Conservation (phyloP, 805 yeast genomes). For the Candida ovalis region DNA sequence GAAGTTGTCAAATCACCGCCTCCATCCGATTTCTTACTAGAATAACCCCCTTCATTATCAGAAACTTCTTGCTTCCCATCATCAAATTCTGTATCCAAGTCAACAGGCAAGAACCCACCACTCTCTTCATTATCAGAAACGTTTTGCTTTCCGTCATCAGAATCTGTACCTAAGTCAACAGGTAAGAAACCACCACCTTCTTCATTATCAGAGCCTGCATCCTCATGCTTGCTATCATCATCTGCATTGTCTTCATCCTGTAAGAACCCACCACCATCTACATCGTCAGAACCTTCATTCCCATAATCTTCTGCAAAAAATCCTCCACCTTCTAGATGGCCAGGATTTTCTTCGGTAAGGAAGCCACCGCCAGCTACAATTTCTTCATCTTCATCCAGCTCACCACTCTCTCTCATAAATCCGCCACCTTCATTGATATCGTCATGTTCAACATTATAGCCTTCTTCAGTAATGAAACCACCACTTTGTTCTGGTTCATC, state of each 20-base stretch:
- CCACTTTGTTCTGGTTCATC: too few species aligned
- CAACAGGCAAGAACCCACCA: slow-evolving; percentile 2
- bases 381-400: slow-evolving; percentile 2
- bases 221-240: slow-evolving; percentile 5
- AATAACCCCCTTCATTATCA: too few species aligned
- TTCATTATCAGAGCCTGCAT: slow-evolving; percentile 2
- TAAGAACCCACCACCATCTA: slow-evolving; percentile 23
- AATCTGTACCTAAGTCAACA: too few species aligned
- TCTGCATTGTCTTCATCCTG: slow-evolving; percentile 8
- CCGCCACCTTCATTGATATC: slow-evolving; percentile 8
- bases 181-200: slow-evolving; percentile 5
- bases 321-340: slow-evolving; percentile 3
- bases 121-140: slow-evolving; percentile 4
- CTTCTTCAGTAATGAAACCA: not conserved
- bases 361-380: slow-evolving; percentile 4
- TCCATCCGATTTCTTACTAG: too few species aligned
- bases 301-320: slow-evolving; percentile 3
- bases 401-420: slow-evolving; percentile 22
- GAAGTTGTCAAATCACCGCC: too few species aligned
- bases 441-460: too few species aligned
- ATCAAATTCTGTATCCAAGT: too few species aligned
- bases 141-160: not conserved
- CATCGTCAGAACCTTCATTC: slow-evolving; percentile 7
- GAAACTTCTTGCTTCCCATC: too few species aligned
- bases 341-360: not conserved